Base-by-base conservation (phyloP, 345 rosid species). In the Psidium friedrichsthalianum region DNA sequence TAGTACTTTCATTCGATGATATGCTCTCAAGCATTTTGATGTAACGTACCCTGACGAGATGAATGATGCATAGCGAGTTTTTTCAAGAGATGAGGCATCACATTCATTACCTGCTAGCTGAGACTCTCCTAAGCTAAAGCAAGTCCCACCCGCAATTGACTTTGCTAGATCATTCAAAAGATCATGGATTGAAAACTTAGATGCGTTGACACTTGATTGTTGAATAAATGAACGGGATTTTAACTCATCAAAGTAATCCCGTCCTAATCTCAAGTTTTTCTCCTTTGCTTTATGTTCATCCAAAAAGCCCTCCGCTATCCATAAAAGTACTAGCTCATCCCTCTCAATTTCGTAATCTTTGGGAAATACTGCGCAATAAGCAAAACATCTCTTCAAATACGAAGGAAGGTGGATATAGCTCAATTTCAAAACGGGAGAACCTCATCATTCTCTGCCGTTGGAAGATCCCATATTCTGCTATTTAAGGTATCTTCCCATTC, bases 101-200 rank as follows among this genome's bases (percentile, higher is more conserved):
- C 6, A 1, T 55, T 55, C 57, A 55, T 2, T 0, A 20, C 10
- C 3, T 3, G 0, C 8, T 0, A 0, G 0, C 4, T 7, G 9
- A 20, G 57, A 55, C 9, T 55, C 24, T 1, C 24, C 24, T 0
- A 6, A 55, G 24, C 1, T 55, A 55, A 55, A 55, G 57, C 57
- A 55, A 0, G 25, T 20, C 0, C 4, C 24, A 55, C 10, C 24
- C 4, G 10, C 57, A 55, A 55, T 20, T 55, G 57, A 55, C 10
- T 20, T 55, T 55, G 57, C 57, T 20, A 55, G 24, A 6, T 55
- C 57, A 20, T 55, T 55, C 57, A 55, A 55, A 20, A 55, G 57
- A 55, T 55, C 57, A 3, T 55, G 57, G 24, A 55, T 55, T 1
- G 1, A 20, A 55, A 55, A 55, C 57, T 20, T 55, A 2, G 57